Percentiles rank a stretch among this genome's conserved stretches.
Conservation (phyloP, 2,329 filamentous ascomycete genomes). For the Penicillium nordicum region DNA sequence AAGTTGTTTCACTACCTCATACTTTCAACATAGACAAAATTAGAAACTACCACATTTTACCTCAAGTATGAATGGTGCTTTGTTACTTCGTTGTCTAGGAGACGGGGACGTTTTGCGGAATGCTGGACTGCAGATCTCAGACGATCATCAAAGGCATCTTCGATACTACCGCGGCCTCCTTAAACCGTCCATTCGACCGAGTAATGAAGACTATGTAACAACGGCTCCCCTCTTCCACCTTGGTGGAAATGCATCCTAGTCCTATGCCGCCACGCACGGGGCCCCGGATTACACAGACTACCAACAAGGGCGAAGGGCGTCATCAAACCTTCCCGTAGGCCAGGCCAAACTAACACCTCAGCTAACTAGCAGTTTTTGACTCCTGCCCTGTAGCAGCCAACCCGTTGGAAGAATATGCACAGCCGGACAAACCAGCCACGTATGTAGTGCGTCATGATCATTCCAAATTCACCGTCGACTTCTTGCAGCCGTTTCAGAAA, state of each 20-base stretch:
- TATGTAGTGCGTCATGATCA: background rate
- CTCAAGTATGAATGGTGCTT: background rate
- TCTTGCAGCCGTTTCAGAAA: background rate
- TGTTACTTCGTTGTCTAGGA: slow-evolving; percentile 1
- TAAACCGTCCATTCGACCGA: background rate
- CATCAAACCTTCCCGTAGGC: background rate
- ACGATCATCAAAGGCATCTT: background rate
- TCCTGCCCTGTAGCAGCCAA: background rate
- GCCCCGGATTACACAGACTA: background rate
- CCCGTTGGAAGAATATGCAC: background rate
- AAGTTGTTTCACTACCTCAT: background rate
- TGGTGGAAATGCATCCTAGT: background rate
- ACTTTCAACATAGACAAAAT: background rate
- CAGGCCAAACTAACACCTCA: background rate
- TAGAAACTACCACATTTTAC: background rate
- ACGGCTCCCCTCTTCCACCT: background rate
- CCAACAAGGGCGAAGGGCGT: background rate
- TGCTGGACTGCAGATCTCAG: background rate
- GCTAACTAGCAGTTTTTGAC: background rate
- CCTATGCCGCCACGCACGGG: background rate
- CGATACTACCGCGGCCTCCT: background rate
- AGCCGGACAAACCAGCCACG: background rate
- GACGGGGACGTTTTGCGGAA: slow-evolving; percentile 1
- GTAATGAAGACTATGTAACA: background rate
- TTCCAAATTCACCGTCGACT: background rate